Base-by-base conservation (phyloP, 345 rosid species). In the Salix dunnii region DNA sequence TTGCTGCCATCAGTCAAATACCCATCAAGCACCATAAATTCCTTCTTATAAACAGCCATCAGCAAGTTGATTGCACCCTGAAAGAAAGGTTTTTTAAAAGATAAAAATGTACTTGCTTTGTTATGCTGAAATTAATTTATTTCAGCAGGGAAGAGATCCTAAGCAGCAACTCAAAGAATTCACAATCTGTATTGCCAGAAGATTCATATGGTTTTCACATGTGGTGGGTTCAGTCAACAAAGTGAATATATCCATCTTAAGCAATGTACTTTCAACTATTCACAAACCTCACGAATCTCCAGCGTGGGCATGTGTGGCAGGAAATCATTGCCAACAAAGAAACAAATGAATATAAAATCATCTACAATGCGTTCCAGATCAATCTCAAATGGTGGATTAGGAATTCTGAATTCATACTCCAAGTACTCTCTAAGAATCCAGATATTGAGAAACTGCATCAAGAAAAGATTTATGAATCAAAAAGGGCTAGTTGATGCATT, bases 261-360 rank as follows among this genome's bases (percentile, higher is more conserved):
- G 12, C 35, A 21, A 46, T 46, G 18, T 46, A 46, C 5, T 46
- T 46, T 46, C 17, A 46, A 33, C 43, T 27, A 33, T 55, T 43
- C 69, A 81, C 95, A 75, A 80, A 96, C 99, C 99, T 96, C 99
- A 3, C 93, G 94, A 82, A 96, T 96, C 87, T 96, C 99, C 74
- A 96, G 73, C 0, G 99, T 93, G 17, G 99, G 99, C 99, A 96
- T 96, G 83, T 93, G 98, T 40, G 99, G 99, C 81, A 96, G 81
- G 76, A 96, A 96, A 86, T 96, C 99, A 81, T 96, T 96, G 74
- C 99, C 99, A 77, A 93, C 99, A 38, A 96, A 96, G 84, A 96
- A 93, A 81, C 99, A 93, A 67, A 96, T 93, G 88, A 96, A 96
- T 82, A 96, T 86, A 82, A 96, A 96, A 84, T 96, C 98, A 82